Base-by-base conservation (phyloP, 192 early-diverging fungal species). In the Chytriomyces hyalinus region DNA sequence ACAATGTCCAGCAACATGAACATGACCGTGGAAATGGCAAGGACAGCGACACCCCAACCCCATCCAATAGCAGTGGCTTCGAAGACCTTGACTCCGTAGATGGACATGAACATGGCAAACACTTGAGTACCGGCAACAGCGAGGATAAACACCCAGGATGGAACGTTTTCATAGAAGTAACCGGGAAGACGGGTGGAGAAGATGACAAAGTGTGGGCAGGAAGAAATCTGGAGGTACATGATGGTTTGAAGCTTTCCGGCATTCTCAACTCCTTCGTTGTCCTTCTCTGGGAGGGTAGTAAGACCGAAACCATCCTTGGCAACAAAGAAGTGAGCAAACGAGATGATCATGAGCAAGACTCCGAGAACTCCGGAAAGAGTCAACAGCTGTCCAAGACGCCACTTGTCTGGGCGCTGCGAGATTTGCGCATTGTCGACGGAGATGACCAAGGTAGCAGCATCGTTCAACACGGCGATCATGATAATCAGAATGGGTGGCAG, bases 201-300 rank as follows among this genome's bases (percentile, higher is more conserved):
- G 77, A 98, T 98, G 47, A 96, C 94, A 82, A 98, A 98, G 86
- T 98, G 96, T 51, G 94, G 94, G 74, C 90, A 92, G 17, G 93
- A 95, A 8, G 94, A 95, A 70, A 98, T 95, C 78, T 98, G 92
- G 43, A 98, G 90, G 84, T 98, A 97, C 91, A 97, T 96, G 81
- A 96, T 93, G 45, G 96, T 93, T 78, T 96, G 90, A 49, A 96
- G 84, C 9, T 83, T 49, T n/a, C 78, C 82, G 80, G 93, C 10
- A 62, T 67, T 63, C 4, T 28, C 26, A 6, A 26, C 48, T 3
- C 50, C 61, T 9, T 26, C 17, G 45, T 46, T 17, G 75, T 51
- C 65, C 8, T 45, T 45, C 60, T 50, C 67, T 10, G 50, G 26
- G 70, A 11, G 28, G 28, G 57, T 49, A 48, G 68, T 60, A 22